Conservation (phyloP, 2,329 filamentous ascomycete genomes). For the Talaromyces sp. region DNA sequence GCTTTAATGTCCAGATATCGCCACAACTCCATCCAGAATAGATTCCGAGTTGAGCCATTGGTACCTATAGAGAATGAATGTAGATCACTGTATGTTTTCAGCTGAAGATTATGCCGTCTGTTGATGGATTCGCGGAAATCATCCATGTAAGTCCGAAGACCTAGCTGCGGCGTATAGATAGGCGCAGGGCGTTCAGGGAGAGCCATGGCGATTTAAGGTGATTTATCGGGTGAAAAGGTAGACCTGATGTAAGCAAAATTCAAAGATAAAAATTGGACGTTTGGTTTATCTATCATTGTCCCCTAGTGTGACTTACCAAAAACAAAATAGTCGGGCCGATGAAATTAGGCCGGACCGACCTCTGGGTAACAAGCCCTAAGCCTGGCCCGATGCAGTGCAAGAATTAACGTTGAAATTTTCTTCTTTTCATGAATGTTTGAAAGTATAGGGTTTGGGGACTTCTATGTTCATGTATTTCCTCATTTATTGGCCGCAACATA, state of each 20-base stretch:
- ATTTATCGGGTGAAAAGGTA: background rate
- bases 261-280: background rate
- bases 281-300: background rate
- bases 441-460: background rate
- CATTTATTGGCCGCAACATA: background rate
- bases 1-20: slow-evolving; percentile 8
- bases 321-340: background rate
- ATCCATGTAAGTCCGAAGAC: background rate
- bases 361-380: background rate
- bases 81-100: slow-evolving; percentile 6
- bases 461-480: background rate
- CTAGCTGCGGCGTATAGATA: slow-evolving; percentile 3
- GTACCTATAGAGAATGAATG: background rate
- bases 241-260: background rate
- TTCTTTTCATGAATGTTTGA: background rate
- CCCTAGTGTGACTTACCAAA: background rate
- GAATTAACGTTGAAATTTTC: background rate
- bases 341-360: background rate
- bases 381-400: background rate
- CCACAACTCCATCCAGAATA: slow-evolving; percentile 9
- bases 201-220: background rate
- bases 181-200: background rate
- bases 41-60: background rate
- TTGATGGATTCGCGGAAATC: slow-evolving; percentile 9
- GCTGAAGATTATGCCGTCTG: background rate